Base-by-base conservation (phyloP, 1,284 basidiomycete species). In the Golubevia sp. region DNA sequence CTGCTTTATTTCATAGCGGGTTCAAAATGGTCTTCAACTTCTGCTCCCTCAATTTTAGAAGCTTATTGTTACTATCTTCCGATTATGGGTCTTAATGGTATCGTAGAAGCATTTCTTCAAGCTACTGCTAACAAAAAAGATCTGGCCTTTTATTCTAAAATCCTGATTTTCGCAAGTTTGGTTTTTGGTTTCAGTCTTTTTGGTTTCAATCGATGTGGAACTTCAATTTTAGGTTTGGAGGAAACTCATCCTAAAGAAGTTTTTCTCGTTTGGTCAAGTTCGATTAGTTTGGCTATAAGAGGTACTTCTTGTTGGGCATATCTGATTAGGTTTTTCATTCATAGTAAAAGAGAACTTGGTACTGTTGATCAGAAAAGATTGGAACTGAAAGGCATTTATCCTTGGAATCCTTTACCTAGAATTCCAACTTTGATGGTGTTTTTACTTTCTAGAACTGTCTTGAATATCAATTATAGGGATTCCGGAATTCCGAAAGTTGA, bases 21-120 rank as follows among this genome's bases (percentile, higher is more conserved):
- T 0, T 69, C 70, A 0, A 61, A 54, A 30, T 83, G 80, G 80
- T 64, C 72, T 0, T 27, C 55, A 0, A 79, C 76, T n/a, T 61
- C 63, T 5, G 77, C 80, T 8, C 64, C 74, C 2, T 26, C 51
- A n/a, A 74, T 79, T 54, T 52, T 82, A 8, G 71, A 64, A 3
- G 66, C 66, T 21, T 82, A 82, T 57, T 68, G 70, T 18, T 67
- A 61, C 49, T 81, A 80, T 44, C 34, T 83, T 2, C 76, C 77
- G 49, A 68, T 79, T 58, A 75, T 81, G 73, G 80, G 74, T 8
- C 50, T 82, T 49, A 82, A 82, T 52, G 80, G 80, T 13, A 50
- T 82, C 6, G 67, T 73, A 6, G 80, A 83, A 55, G 80, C 73
- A 6, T 83, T 79, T 50, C 58, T 83, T 2, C 77, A 81, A 61